Conservation (phyloP, 2,329 filamentous ascomycete species). For the Fusarium austroafricanum region DNA sequence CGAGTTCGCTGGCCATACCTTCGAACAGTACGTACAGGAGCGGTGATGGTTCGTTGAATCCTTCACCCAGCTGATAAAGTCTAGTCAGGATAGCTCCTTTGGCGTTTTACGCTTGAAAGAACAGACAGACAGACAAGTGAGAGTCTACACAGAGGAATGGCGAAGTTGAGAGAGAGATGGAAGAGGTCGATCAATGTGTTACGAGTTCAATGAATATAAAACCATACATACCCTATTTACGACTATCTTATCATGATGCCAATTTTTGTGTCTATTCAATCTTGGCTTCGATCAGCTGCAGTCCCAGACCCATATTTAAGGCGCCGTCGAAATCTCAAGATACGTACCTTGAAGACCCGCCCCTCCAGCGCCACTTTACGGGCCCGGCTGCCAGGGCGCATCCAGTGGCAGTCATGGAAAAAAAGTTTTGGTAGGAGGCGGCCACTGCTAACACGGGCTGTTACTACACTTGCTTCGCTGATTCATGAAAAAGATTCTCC, state of each 20-base stretch:
- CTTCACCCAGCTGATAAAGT: conserved; percentile 36
- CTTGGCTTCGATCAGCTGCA: neutral
- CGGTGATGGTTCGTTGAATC: conserved; percentile 33
- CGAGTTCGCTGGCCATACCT: conserved; percentile 14
- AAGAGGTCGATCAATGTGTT: neutral
- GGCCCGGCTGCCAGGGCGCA: neutral
- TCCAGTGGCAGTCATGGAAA: conserved; percentile 32
- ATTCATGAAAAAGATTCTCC: conserved; percentile 38
- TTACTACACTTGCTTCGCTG: conserved; percentile 16
- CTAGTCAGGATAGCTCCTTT: conserved; percentile 14
- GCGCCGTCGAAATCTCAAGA: neutral
- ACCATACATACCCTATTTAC: neutral
- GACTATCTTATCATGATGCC: neutral
- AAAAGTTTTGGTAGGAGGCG: conserved; percentile 33
- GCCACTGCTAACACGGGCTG: neutral
- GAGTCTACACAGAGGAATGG: neutral
- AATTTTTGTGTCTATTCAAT: neutral
- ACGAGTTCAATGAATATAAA: conserved; percentile 27
- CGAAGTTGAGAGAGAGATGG: neutral
- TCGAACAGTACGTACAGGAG: conserved; percentile 31
- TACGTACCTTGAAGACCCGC: conserved; percentile 21
- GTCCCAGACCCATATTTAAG: conserved; percentile 18
- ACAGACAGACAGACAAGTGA: neutral
- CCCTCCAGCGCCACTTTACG: conserved; percentile 25
- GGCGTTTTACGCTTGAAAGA: conserved; percentile 5